Evolutionary conservation across 106 monocot species (phyloP).

Genomic region (Acanthochlamys bracteata): DNA sequence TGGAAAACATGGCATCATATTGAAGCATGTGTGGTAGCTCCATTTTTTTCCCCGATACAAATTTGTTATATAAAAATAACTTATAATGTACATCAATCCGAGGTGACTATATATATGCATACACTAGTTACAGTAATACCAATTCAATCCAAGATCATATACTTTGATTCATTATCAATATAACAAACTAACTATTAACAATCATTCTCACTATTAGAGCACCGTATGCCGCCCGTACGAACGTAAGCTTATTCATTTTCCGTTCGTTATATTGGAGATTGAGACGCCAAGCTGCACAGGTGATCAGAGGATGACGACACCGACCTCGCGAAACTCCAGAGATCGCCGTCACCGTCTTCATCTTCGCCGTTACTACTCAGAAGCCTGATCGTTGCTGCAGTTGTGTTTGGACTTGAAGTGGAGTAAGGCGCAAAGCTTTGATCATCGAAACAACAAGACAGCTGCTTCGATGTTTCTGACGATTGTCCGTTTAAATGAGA

Average conservation of each 20-base stretch:
- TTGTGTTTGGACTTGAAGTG: slow-evolving; percentile 6
- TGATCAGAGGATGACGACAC: slow-evolving; percentile 31
- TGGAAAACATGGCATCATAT: neutral
- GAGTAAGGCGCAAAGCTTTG: slow-evolving; percentile 24
- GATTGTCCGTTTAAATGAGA: slow-evolving; percentile 62
- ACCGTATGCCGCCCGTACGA: no score
- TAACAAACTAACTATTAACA: no score
- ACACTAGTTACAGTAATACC: no score
- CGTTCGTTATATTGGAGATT: slow-evolving; percentile 14
- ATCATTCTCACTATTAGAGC: no score
- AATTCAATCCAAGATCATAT: no score
- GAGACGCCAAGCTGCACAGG: slow-evolving; percentile 22
- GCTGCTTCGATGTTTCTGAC: slow-evolving; percentile 22
- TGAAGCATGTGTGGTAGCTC: no score
- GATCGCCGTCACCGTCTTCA: slow-evolving; percentile 64
- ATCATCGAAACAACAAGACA: slow-evolving; percentile 26
- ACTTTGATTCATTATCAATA: no score
- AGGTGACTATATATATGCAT: no score
- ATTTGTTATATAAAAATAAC: no score
- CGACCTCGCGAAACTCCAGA: slow-evolving; percentile 58
- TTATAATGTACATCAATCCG: no score
- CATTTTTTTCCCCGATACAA: no score
- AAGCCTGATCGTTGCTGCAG: neutral
- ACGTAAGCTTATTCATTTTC: neutral
- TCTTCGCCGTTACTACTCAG: slow-evolving; percentile 11